Base-by-base conservation (phyloP, 306 rosid species). In the Lathyrus tuberosus region DNA sequence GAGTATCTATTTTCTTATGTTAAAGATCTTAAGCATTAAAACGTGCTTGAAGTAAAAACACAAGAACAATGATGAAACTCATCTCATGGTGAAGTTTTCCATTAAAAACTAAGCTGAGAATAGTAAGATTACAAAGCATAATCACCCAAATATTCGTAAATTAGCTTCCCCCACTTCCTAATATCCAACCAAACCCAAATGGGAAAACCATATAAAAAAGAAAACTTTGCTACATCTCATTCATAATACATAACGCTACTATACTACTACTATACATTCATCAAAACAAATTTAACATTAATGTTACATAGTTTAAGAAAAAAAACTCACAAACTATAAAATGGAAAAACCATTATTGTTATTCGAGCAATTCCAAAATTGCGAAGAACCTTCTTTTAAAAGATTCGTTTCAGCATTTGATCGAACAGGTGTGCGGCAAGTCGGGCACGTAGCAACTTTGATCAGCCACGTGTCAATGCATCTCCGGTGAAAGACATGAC, bases 401-500 rank as follows among this genome's bases (percentile, higher is more conserved):
- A 35, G 40, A 35, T 35, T 35, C 10, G 40, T 35, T 35, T 35
- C 40, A 0, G 40, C 40, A 35, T 6, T 6, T 35, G 40, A 79
- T 49, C 87, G 81, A 54, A 94, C 96, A 10, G 85, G 84, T 3
- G 90, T 70, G 20, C 99, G 86, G 80, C 97, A 91, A 31, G 86
- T 81, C 61, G 99, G 97, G 41, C 99, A 94, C 0, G 89, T 85
- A 4, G 92, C 80, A 10, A 80, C 85, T 84, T 86, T 94, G 3
- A 87, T 42, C 24, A 94, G 73, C 97, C 99, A 94, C 49, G 87
- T 62, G 75, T 94, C 99, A 22, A 94, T 65, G 43, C 96, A 94
- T 16, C 82, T 76, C 20, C 87, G 78, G 26, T 94, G 97, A 18
- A 90, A 91, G 26, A 88, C 62, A 68, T 94, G 97, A 17, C 87